Base-by-base conservation (phyloP, 202 grass and related monocot species). In the Zizania palustris region DNA sequence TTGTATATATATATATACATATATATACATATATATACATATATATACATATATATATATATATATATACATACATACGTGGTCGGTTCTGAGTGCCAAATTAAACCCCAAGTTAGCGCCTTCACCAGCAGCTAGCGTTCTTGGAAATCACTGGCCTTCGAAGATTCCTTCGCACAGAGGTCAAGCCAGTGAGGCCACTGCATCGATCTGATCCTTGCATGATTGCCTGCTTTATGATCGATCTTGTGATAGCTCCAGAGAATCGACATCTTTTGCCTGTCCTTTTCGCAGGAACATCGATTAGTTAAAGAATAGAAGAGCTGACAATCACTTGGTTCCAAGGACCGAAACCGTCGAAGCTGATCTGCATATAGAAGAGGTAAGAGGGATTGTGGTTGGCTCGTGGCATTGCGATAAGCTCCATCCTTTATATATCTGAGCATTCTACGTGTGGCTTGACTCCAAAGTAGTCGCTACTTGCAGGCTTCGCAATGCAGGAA, bases 191-290 rank as follows among this genome's bases (percentile, higher is more conserved):
- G 6, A 11, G 10, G 37, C 6, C 28, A 2, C 0, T 28, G 28
- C 28, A 2, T 28, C 28, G 28, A 28, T 2, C 28, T n/a, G n/a
- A n/a, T 28, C 28, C 3, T 51, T 66, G 50, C 46, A 84, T 60
- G 63, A 84, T 88, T 80, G 46, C 60, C 15, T 35, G 40, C 71
- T 71, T 88, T 71, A 51, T 66, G 56, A 76, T 84, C 54, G 56
- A 71, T 88, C 38, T 34, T 69, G 28, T 55, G 80, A 70, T 20
- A 19, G 69, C 53, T 34, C 56, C 46, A 8, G 66, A 42, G 80
- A 84, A 84, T 88, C 14, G 20, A 0, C 46, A 1, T 11, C 41
- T 58, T 50, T 8, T 28, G 45, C 2, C 36, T 55, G 36, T 69
- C 54, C 45, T 53, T 69, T 40, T 70, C 54, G 45, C 77, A 76